Percentiles rank a stretch among this genome's conserved stretches.
Conservation (phyloP, 2,329 filamentous ascomycete species). For the Ophiostoma angusticollis region DNA sequence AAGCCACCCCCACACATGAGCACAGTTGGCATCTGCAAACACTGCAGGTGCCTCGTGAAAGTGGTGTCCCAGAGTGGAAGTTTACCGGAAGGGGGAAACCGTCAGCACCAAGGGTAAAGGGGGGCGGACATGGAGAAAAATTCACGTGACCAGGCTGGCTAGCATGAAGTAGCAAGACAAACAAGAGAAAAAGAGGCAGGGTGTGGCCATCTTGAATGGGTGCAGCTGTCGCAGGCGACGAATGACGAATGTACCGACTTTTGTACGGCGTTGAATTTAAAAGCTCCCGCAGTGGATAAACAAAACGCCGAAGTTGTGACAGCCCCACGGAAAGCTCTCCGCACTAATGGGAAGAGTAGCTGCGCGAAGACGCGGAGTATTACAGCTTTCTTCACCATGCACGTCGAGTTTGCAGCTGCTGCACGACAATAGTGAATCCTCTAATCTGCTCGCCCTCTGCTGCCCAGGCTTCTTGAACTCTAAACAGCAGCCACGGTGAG, state of each 20-base stretch:
- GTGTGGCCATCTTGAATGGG: too few relatives aligned
- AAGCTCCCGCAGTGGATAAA: conserved; percentile 1
- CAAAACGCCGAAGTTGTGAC: conserved; percentile 3
- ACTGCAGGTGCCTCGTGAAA: neutral
- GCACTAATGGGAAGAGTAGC: neutral
- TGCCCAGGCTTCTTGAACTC: too few relatives aligned
- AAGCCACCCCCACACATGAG: conserved; percentile 2
- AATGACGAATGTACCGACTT: too few relatives aligned
- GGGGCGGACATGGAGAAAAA: too few relatives aligned
- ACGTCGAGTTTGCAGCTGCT: neutral
- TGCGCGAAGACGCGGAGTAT: too few relatives aligned
- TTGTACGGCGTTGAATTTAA: neutral
- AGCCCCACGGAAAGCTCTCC: neutral
- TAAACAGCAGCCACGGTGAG: too few relatives aligned
- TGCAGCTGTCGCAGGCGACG: too few relatives aligned
- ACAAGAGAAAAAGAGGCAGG: too few relatives aligned
- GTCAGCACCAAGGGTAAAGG: neutral
- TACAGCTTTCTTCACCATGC: neutral
- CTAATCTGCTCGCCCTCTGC: too few relatives aligned
- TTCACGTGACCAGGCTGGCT: neutral
- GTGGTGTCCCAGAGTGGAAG: neutral
- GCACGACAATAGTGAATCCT: neutral
- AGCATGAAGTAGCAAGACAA: neutral
- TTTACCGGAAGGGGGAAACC: too few relatives aligned
- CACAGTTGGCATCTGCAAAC: too few relatives aligned